These are phyloP conservation scores for Ramaria sp. DNA, from an alignment of 768 basidiomycete species.

Conservation along the genomic window DNA sequence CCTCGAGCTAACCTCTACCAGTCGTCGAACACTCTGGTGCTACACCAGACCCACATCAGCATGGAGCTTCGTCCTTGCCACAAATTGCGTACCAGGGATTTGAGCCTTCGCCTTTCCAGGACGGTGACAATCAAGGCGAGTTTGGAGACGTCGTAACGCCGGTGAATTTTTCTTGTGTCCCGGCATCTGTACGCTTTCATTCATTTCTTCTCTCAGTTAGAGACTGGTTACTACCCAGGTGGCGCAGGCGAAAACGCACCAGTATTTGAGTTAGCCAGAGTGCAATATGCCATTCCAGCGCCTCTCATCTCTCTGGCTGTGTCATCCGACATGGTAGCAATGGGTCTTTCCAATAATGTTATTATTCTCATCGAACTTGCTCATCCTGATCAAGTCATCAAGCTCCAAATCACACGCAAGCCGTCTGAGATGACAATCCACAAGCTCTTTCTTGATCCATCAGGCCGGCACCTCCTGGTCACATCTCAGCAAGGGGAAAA, in stretches of 20 bases:
- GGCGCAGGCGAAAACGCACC: slow-evolving; percentile 32
- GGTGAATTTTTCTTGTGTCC: slow-evolving; percentile 11
- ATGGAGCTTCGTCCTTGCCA: slow-evolving; percentile 33
- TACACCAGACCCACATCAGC: slow-evolving; percentile 29
- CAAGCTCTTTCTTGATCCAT: slow-evolving; percentile 86
- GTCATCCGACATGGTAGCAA: slow-evolving; percentile 77
- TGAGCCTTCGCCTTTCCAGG: slow-evolving; percentile 55
- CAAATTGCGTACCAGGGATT: slow-evolving; percentile 81
- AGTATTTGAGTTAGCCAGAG: slow-evolving; percentile 74
- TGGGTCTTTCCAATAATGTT: slow-evolving; percentile 67
- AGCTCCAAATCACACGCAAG: slow-evolving; percentile 62
- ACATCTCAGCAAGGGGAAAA: slow-evolving; percentile 86
- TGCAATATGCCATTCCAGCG: slow-evolving; percentile 83
- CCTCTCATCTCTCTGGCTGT: slow-evolving; percentile 75
- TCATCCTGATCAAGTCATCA: slow-evolving; percentile 76
- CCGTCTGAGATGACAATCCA: slow-evolving; percentile 65
- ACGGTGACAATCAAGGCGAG: slow-evolving; percentile 37
- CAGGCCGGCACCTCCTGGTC: slow-evolving; percentile 81
- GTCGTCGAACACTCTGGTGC: slow-evolving; percentile 80
- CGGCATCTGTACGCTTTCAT: not conserved
- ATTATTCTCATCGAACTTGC: slow-evolving; percentile 86
- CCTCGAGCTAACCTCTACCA: slow-evolving; percentile 21
- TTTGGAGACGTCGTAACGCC: slow-evolving; percentile 21
- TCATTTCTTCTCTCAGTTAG: slow-evolving; percentile 16
- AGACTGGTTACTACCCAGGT: slow-evolving; percentile 25